Base-by-base conservation (phyloP, 169 alveolate genomes). In the Plasmodium gaboni region DNA sequence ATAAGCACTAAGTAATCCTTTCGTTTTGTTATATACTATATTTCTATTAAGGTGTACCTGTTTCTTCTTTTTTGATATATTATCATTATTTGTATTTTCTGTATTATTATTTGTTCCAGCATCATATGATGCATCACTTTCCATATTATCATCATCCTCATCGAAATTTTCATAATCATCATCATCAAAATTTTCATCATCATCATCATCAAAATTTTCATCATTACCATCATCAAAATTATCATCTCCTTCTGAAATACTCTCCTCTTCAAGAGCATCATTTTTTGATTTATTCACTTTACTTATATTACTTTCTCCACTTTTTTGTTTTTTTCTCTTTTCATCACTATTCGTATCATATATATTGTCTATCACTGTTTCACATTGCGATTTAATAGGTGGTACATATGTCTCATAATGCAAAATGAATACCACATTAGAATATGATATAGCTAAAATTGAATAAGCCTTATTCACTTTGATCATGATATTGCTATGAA, bases 331-430 rank as follows among this genome's bases (percentile, higher is more conserved):
- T 24, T 15, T 26, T 26, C 63, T 53, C 2, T 4, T 57, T 22
- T 70, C 71, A 51, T 69, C 87, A 0, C 59, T 42, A 60, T 67
- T 32, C 44, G 44, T 32, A 32, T 32, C 44, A 32, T 32, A 32
- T 32, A 32, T 32, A 32, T 32, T 32, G 44, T 32, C 44, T 32
- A 32, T 8, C 8, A 32, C 0, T 32, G 44, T 4, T 19, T 70
- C 63, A 19, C 19, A 51, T 4, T 63, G 2, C 15, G 91, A 57
- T 17, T 42, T 83, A 32, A 42, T 6, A 6, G 92, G 76, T 8
- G 92, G 92, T 1, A 71, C 46, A 53, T 57, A 86, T 38, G 50
- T 24, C 65, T 71, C 92, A 71, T 86, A 86, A 28, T 86, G 92
- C 13, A 86, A 26, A 6, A 86, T 24, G 12, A 86, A 9, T 10